Evolutionary conservation across 805 yeast genomes (phyloP).

Genomic region (Saccharomyces paradoxus): DNA sequence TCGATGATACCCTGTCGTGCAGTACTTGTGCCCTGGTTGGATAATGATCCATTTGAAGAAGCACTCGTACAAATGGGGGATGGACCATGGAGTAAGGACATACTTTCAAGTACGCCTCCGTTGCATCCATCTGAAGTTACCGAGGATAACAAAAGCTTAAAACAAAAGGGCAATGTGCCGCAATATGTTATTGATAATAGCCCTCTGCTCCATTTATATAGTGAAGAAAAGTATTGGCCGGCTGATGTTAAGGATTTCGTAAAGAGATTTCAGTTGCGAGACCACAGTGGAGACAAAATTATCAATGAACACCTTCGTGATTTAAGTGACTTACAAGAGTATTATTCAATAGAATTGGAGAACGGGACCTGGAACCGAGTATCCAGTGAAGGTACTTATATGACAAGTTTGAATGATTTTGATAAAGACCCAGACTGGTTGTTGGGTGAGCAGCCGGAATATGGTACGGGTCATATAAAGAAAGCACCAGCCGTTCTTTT

Average conservation of each 20-base stretch:
- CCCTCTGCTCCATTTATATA: conserved; percentile 75
- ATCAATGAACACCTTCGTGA: conserved; percentile 23
- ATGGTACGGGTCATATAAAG: conserved; percentile 59
- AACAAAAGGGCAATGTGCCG: conserved; percentile 42
- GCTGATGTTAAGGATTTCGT: conserved; percentile 70
- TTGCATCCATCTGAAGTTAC: conserved; percentile 13
- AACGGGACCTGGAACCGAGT: conserved; percentile 10
- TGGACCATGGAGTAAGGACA: not conserved
- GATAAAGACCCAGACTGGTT: conserved; percentile 73
- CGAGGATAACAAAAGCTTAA: conserved; percentile 14
- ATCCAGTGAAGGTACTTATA: conserved; percentile 36
- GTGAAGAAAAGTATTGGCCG: conserved; percentile 80
- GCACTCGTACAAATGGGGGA: not conserved
- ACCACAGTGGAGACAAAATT: conserved; percentile 35
- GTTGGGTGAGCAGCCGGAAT: conserved; percentile 69
- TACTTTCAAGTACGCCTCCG: conserved; percentile 8
- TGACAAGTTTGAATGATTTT: conserved; percentile 68
- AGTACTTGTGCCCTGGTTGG: conserved; percentile 13
- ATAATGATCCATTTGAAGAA: conserved; percentile 14
- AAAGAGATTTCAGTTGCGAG: conserved; percentile 51
- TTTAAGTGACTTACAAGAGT: conserved; percentile 18
- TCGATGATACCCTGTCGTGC: conserved; percentile 1
- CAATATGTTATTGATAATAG: conserved; percentile 51
- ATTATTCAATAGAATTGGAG: conserved; percentile 1
- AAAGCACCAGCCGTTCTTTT: conserved; percentile 76